A percentile compares a stretch with the other conserved stretches of the same genome.
These are phyloP conservation scores for Lotus japonicus DNA, from an alignment of 306 rosid species.

Conservation along the genomic window DNA sequence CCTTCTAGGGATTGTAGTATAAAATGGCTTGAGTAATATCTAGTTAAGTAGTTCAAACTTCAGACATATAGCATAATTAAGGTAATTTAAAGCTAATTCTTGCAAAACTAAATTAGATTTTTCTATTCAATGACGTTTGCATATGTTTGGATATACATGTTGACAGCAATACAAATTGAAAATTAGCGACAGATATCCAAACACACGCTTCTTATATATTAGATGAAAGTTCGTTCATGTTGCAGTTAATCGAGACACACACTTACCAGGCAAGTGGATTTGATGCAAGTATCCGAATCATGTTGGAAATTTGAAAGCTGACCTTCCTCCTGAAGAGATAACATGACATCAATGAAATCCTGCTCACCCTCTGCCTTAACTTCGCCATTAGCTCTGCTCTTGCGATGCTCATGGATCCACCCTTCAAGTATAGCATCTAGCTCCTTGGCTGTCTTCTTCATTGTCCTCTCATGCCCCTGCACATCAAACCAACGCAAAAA, in stretches of 20 bases:
- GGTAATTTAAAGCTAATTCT: no score
- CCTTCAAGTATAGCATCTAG: conserved; percentile 41
- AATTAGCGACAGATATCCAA: no score
- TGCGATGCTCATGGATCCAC: conserved; percentile 53
- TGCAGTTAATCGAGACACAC: no score
- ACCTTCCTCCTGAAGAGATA: conserved; percentile 37
- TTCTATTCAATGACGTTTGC: no score
- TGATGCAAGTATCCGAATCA: conserved; percentile 38
- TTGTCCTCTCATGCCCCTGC: conserved; percentile 47
- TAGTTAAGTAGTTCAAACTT: neutral
- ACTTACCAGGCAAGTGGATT: conserved; percentile 59
- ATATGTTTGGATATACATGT: no score
- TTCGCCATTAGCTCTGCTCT: conserved; percentile 5
- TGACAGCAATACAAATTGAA: no score
- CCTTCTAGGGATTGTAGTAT: neutral
- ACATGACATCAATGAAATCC: conserved; percentile 60
- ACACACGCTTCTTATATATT: no score
- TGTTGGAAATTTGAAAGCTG: conserved; percentile 29
- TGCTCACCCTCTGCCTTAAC: conserved; percentile 26
- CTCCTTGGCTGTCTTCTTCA: conserved; percentile 58
- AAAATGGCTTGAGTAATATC: neutral
- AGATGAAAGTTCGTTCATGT: no score
- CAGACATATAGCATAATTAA: neutral
- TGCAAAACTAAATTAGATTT: no score
- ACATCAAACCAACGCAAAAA: conserved; percentile 49